A percentile compares a stretch with the other conserved stretches of the same genome.
These are phyloP conservation scores for Scytalidium sp. DNA, from an alignment of 2,329 filamentous ascomycete genomes.

Conservation along the genomic window DNA sequence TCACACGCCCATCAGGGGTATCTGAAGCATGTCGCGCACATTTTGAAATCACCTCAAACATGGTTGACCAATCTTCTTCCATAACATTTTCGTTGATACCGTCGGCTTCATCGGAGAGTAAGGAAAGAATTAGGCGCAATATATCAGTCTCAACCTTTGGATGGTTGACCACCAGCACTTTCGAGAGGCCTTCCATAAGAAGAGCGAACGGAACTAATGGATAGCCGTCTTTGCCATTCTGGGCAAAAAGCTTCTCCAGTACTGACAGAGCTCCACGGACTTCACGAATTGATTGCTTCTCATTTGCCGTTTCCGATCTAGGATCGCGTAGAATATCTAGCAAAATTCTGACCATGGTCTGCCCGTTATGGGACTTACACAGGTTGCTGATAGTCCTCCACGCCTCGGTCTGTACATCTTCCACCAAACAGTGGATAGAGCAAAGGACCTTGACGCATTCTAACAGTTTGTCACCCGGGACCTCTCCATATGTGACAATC, in stretches of 20 bases:
- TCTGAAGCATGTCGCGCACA: conserved; percentile 39
- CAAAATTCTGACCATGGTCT: conserved; percentile 63
- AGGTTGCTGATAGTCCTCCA: conserved; percentile 71
- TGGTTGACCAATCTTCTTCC: conserved; percentile 63
- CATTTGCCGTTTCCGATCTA: conserved; percentile 40
- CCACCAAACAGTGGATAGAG: conserved; percentile 67
- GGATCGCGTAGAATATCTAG: conserved; percentile 58
- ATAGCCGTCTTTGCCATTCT: conserved; percentile 57
- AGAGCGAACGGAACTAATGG: conserved; percentile 56
- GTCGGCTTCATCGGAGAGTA: conserved; percentile 51
- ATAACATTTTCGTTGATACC: conserved; percentile 53
- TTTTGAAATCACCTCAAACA: conserved; percentile 56
- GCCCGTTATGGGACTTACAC: conserved; percentile 70
- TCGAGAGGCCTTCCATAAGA: conserved; percentile 55
- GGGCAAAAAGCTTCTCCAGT: conserved; percentile 59
- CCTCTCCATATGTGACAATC: conserved; percentile 68
- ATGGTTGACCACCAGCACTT: conserved; percentile 36
- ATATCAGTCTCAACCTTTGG: conserved; percentile 28
- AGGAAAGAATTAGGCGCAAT: conserved; percentile 42
- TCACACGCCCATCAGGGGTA: conserved; percentile 21
- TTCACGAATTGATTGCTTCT: conserved; percentile 51
- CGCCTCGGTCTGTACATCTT: conserved; percentile 56
- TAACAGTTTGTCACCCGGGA: conserved; percentile 60
- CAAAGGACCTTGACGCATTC: conserved; percentile 69
- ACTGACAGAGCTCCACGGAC: conserved; percentile 62